Base-by-base conservation (phyloP, 2,329 filamentous ascomycete genomes). In the Torrubiella hemipterigena region DNA sequence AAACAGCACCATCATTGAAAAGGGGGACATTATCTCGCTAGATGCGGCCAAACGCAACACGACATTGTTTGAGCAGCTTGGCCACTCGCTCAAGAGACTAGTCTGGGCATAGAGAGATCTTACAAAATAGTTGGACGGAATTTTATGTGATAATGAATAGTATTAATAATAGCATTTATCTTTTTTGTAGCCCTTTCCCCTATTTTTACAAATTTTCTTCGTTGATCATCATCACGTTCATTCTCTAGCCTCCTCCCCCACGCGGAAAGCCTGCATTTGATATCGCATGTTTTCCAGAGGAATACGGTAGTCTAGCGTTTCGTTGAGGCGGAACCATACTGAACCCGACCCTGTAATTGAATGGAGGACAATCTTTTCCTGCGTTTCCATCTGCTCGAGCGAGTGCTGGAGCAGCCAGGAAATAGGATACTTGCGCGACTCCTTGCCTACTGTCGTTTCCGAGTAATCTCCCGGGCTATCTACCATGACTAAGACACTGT, bases 391-490 rank as follows among this genome's bases (percentile, higher is more conserved):
- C 25, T 65, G 49, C 10, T 84, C 52, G 14, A 98, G 56, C 3
- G 84, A 81, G 49, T 91, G 81, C 46, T 95, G 81, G 3, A 98
- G 63, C 12, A 98, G 61, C 77, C 86, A 95, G 45, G 83, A 79
- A 86, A 95, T 96, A 0, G 89, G 89, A 50, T 96, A 96, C 38
- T 70, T 75, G 39, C 70, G 69, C 46, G 58, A 57, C 27, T 66
- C 61, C 38, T 65, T 67, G 4, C 78, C 79, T 1, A 95, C 54
- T 0, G 71, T 72, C 4, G 93, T 69, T 35, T 86, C 84, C 1
- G 87, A 91, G 55, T 96, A 96, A 54, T 81, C 93, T 1, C 91
- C 91, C 0, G 91, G 85, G 43, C 85, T 94, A 52, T 98, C 89
- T 4, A 95, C 77, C 3, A 96, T 82, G 0, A 96, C 69, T 2